Evolutionary conservation across 2,329 filamentous ascomycete genomes (phyloP), one percentile per base, ranked within the genome.

Genomic region (Magnaporthales sp.): DNA sequence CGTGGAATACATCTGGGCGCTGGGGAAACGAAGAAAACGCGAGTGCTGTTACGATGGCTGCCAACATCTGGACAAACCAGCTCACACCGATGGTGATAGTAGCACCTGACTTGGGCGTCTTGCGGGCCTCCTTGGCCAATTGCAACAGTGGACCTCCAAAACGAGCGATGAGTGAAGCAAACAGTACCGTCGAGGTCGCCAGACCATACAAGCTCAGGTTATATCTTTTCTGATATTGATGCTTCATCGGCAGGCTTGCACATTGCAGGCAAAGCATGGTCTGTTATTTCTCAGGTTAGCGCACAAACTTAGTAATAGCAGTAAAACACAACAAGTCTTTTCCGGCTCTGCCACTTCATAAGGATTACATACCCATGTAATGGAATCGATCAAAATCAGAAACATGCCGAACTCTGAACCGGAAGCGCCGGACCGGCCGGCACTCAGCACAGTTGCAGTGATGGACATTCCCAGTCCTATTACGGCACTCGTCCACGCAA

Each of bases 1-100:
- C 68, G 63, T 74, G 67, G 65, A 72, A 77, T 32, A 77, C 72
- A 66, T 77, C 74, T 0, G 76, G 75, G 6, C 75, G 75, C 13
- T 74, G 74, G 3, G 73, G 74, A 32, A 77, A 72, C 4, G 69
- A 68, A 6, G 75, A 73, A 32, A 76, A 76, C 5, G 72, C 69
- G 8, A 71, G 64, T 22, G 70, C 67, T 4, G 71, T 70, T 0
- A 67, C 62, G 22, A 74, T 60, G 1, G 74, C 72, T 1, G 70
- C 66, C 3, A 69, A 13, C 2, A 73, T 63, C 62, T 77, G 72
- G 4, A 72, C 66, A 1, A 74, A 69, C 72, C 72, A 73, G 64
- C 72, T 72, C 29, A 75, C 66, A 8, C 69, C 66, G 0, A 69
- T 67, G 15, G 68, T 67, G 7, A 72, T 64, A 13, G 67, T 67